Evolutionary conservation across 169 alveolate species (phyloP).

Genomic region (Plasmodium vivax): DNA sequence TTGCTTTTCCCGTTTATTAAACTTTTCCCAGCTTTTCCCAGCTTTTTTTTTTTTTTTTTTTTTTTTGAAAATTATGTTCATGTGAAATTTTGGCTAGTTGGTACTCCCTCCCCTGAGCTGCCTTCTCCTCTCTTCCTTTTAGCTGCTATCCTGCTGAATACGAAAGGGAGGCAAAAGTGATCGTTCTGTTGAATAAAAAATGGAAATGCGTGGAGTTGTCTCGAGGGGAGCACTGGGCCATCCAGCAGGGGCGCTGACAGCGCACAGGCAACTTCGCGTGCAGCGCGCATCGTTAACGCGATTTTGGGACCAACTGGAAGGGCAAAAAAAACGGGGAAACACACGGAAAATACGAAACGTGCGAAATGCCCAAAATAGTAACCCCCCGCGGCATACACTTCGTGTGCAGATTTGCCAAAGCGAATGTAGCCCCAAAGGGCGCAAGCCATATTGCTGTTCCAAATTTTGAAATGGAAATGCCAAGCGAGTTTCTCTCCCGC

Average conservation of each 20-base stretch:
- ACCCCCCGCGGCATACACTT: not conserved
- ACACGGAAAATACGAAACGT: not conserved
- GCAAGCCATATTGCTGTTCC: not conserved
- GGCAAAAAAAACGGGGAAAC: not conserved
- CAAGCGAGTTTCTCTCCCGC: not conserved
- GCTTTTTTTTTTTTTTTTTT: too few species aligned
- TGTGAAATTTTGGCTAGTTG: conserved; percentile 6
- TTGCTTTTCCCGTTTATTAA: not conserved
- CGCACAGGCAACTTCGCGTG: not conserved
- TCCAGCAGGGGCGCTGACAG: not conserved
- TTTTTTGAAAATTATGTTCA: not conserved
- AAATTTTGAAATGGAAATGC: not conserved
- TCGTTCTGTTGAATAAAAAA: not conserved
- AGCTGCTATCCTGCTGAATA: not conserved
- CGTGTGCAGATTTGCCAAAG: not conserved
- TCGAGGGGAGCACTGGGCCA: not conserved
- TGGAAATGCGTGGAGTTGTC: not conserved
- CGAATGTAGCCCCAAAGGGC: not conserved
- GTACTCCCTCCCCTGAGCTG: not conserved
- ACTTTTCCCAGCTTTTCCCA: not conserved
- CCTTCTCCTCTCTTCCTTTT: not conserved
- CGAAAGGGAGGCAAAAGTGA: not conserved
- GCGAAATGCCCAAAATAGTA: not conserved
- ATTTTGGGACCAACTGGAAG: not conserved
- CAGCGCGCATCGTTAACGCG: not conserved